Evolutionary conservation across 2,329 filamentous ascomycete species (phyloP).

Genomic region (Aspergillus sp.): DNA sequence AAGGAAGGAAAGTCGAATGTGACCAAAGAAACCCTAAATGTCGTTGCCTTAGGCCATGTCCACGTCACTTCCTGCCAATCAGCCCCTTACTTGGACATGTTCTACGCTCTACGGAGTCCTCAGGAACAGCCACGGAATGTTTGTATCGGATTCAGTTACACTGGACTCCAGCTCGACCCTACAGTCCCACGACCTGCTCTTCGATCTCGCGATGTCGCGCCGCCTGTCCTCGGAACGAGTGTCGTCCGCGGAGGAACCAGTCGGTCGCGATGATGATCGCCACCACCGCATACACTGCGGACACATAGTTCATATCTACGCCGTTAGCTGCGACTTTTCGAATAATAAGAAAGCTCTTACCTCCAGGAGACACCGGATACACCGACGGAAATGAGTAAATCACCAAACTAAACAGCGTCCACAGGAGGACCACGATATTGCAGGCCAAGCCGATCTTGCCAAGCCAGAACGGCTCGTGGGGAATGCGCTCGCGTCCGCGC

Average conservation of each 20-base stretch:
- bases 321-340: not conserved
- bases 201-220: slow-evolving; percentile 4
- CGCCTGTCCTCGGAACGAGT: slow-evolving; percentile 27
- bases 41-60: not conserved
- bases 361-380: slow-evolving; percentile 28
- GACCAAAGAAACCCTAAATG: not conserved
- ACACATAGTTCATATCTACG: slow-evolving; percentile 41
- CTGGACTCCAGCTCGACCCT: too few relatives aligned
- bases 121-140: too few relatives aligned
- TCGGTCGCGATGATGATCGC: slow-evolving; percentile 31
- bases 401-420: slow-evolving; percentile 43
- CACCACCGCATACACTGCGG: slow-evolving; percentile 29
- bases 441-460: slow-evolving; percentile 41
- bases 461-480: slow-evolving; percentile 48
- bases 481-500: slow-evolving; percentile 43
- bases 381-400: slow-evolving; percentile 35
- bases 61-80: not conserved
- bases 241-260: slow-evolving; percentile 30
- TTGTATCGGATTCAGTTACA: too few relatives aligned
- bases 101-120: too few relatives aligned
- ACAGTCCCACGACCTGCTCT: not conserved
- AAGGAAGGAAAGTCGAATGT: not conserved
- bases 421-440: slow-evolving; percentile 45
- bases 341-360: slow-evolving; percentile 22
- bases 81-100: not conserved